Evolutionary conservation across 208 protist genomes (phyloP), one percentile per base, ranked within the genome.

Genomic region (Blechomonas ayalai): DNA sequence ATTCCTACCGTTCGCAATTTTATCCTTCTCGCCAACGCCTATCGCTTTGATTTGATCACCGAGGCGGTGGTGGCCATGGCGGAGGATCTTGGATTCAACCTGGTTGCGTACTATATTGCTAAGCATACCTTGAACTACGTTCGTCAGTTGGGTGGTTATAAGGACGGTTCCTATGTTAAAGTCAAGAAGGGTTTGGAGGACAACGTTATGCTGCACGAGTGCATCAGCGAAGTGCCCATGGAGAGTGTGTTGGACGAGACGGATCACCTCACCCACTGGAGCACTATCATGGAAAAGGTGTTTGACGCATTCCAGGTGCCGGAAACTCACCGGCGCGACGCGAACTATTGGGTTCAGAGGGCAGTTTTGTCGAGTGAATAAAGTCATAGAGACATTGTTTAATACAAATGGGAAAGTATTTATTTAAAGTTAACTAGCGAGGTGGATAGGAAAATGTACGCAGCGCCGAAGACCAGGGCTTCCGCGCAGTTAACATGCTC

Each of bases 41-140:
- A 89, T 29, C 67, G 68, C 24, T 95, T 95, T 48, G 74, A 90
- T 26, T 46, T 78, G 46, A 88, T 95, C 56, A 92, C 76, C 4
- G 61, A 86, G 29, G 40, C 37, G 20, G 54, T 95, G 24, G 76
- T 95, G 18, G 62, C 34, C 18, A 80, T 80, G 0, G 88, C 88
- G 1, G 64, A 80, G 12, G 83, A 95, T 43, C 51, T 92, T 5
- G 82, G 62, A 13, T 89, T 93, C 43, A 95, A 92, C 51, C 59
- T 95, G 8, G 82, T 93, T 16, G 78, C 75, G 0, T 95, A 92
- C 60, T 95, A 95, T 51, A 62, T 95, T n/a, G 88, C 88, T 3
- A 95, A 95, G 53, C 84, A 92, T 59, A 93, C 88, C 2, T 60
- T 95, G 28, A 95, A 95, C 67, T 82, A 65, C 53, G 82, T 95